These are phyloP conservation scores for Paraglomus occultum DNA, from an alignment of 192 early-diverging fungal genomes.

Conservation along the genomic window DNA sequence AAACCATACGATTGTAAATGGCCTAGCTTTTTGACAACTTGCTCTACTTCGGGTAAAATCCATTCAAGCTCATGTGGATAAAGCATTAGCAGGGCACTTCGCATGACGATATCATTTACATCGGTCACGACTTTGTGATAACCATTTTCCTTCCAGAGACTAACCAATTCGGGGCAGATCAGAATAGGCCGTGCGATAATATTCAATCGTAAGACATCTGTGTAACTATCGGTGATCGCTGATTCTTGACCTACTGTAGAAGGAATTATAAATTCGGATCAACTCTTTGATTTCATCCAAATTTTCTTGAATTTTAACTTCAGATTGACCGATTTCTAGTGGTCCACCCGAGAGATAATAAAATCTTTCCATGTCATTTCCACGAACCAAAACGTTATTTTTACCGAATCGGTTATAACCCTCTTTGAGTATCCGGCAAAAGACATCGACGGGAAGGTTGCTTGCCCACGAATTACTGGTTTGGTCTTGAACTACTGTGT, in stretches of 20 bases:
- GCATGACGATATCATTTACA: slow-evolving; percentile 23
- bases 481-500: slow-evolving; percentile 15
- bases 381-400: not conserved
- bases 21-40: not conserved
- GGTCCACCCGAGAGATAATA: not conserved
- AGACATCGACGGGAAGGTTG: not conserved
- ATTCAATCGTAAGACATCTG: not conserved
- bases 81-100: not conserved
- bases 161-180: not conserved
- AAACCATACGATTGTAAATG: not conserved
- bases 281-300: not conserved
- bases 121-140: slow-evolving; percentile 13
- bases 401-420: not conserved
- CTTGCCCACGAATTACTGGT: not conserved
- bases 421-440: not conserved
- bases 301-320: not conserved
- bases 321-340: not conserved
- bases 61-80: slow-evolving; percentile 5
- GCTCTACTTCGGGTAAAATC: not conserved
- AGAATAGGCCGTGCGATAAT: slow-evolving; percentile 11
- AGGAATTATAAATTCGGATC: not conserved
- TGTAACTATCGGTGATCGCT: not conserved
- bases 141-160: not conserved
- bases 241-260: not conserved
- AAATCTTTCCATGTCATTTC: slow-evolving; percentile 22